Conservation (phyloP, 805 yeast species). For the Candida koratica region DNA sequence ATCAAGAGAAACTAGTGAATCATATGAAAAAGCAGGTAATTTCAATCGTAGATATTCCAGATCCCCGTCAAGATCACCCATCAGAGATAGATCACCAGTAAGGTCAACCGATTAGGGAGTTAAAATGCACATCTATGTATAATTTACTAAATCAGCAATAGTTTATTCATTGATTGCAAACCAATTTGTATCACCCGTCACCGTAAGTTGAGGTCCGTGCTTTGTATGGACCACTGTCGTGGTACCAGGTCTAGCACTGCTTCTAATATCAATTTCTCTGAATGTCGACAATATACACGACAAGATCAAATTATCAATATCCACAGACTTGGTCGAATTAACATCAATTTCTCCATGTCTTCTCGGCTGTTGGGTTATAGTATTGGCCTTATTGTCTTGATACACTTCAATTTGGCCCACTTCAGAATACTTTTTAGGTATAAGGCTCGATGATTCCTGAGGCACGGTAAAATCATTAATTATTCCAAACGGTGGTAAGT, state of each 20-base stretch:
- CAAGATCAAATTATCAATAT: conserved; percentile 30
- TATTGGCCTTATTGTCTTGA: conserved; percentile 20
- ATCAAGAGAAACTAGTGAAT: conserved; percentile 15
- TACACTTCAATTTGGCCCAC: conserved; percentile 33
- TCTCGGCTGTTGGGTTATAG: not conserved
- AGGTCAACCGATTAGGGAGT: conserved; percentile 16
- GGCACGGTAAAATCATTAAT: conserved; percentile 29
- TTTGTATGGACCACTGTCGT: conserved; percentile 11
- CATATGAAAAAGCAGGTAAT: conserved; percentile 14
- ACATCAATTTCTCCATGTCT: conserved; percentile 11
- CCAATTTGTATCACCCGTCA: conserved; percentile 1
- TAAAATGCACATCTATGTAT: too few relatives aligned
- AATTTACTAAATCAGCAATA: too few relatives aligned
- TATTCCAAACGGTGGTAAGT: conserved; percentile 38
- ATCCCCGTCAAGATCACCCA: conserved; percentile 36
- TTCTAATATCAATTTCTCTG: conserved; percentile 29
- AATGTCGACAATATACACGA: conserved; percentile 27
- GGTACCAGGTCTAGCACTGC: conserved; percentile 18
- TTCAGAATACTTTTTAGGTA: conserved; percentile 38
- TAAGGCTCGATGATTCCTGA: conserved; percentile 15
- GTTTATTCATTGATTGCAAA: too few relatives aligned
- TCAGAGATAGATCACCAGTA: conserved; percentile 37
- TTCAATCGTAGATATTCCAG: conserved; percentile 24
- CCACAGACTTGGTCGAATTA: conserved; percentile 30
- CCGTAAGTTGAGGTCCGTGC: conserved; percentile 10